These are phyloP conservation scores for Populus alba DNA, from an alignment of 345 rosid species.

Conservation along the genomic window DNA sequence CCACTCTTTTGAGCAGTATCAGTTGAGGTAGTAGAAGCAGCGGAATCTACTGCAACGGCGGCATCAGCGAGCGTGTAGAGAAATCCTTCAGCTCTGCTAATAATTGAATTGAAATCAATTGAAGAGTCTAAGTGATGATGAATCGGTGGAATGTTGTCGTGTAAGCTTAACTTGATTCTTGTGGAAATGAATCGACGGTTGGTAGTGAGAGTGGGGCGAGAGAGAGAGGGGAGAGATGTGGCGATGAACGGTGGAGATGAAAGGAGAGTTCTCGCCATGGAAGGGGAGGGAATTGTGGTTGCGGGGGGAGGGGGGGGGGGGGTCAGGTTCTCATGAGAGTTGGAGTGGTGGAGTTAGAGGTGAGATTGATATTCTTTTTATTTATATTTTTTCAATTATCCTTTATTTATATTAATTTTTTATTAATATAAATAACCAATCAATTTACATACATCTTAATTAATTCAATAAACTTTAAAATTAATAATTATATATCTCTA, in stretches of 20 bases:
- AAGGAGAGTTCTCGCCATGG: slow-evolving; percentile 82
- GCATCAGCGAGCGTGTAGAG: slow-evolving; percentile 86
- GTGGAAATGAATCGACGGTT: slow-evolving; percentile 55
- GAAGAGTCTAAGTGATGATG: slow-evolving; percentile 45
- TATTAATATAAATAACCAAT: no score
- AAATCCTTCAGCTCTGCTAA: slow-evolving; percentile 64
- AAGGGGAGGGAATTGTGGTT: not conserved
- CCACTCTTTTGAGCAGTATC: slow-evolving; percentile 71
- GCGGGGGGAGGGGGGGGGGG: slow-evolving; percentile 7
- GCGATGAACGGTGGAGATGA: slow-evolving; percentile 77
- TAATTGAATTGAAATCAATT: slow-evolving; percentile 42
- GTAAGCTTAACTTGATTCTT: slow-evolving; percentile 59
- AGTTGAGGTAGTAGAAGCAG: slow-evolving; percentile 34
- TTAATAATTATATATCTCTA: no score
- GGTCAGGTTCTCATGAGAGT: slow-evolving; percentile 25
- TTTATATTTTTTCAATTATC: not conserved
- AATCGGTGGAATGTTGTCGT: slow-evolving; percentile 61
- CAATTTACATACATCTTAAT: no score
- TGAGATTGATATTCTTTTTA: not conserved
- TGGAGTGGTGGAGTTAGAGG: slow-evolving; percentile 10
- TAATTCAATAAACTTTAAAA: no score
- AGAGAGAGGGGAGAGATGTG: slow-evolving; percentile 40
- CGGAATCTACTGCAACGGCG: slow-evolving; percentile 59
- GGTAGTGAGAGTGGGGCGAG: slow-evolving; percentile 44
- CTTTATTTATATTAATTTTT: no score